These are phyloP conservation scores for Venturia nashicola DNA, from an alignment of 2,329 filamentous ascomycete species.

Conservation along the genomic window DNA sequence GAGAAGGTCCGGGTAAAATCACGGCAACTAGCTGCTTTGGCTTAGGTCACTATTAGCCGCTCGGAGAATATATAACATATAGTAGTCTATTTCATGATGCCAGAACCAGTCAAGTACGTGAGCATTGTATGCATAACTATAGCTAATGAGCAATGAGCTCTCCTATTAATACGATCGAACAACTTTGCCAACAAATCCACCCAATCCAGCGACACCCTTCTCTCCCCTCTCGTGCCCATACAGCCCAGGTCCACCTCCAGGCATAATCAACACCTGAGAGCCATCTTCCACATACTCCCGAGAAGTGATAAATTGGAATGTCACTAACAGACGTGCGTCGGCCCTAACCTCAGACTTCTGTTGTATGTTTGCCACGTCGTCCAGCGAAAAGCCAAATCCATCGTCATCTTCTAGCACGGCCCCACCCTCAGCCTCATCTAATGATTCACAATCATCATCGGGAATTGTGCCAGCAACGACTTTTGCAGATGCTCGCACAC, in stretches of 20 bases:
- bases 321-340: conserved; percentile 36
- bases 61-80: too few species aligned
- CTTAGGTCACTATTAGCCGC: too few species aligned
- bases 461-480: conserved; percentile 40
- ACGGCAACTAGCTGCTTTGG: too few species aligned
- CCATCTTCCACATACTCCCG: conserved; percentile 65
- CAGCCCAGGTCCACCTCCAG: conserved; percentile 52
- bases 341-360: neutral
- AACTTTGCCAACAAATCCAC: conserved; percentile 60
- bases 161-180: conserved; percentile 28
- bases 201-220: conserved; percentile 45
- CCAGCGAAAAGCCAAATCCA: conserved; percentile 1
- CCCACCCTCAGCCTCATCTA: conserved; percentile 11
- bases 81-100: too few species aligned
- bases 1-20: too few species aligned
- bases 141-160: neutral
- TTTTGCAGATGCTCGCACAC: conserved; percentile 69
- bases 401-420: conserved; percentile 10
- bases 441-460: conserved; percentile 10
- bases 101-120: neutral
- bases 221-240: conserved; percentile 39
- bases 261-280: conserved; percentile 57
- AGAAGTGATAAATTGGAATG: conserved; percentile 54
- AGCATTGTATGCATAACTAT: neutral
- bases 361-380: neutral